Conservation (phyloP, 2,329 filamentous ascomycete species). For the Teratosphaeria zuluensis region DNA sequence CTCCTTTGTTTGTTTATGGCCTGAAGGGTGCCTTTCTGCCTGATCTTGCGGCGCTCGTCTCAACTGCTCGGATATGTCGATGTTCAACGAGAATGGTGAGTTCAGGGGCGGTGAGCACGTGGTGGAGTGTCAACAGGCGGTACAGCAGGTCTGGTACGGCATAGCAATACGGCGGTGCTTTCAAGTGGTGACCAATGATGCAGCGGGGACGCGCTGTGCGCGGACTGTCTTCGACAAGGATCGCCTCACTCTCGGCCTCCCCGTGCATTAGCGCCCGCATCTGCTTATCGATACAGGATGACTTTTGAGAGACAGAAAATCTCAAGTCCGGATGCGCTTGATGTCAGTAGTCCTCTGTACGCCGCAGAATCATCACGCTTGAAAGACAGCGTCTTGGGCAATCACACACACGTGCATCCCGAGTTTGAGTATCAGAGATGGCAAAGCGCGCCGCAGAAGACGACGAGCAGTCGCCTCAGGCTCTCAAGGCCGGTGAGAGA, state of each 20-base stretch:
- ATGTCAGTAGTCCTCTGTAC: neutral
- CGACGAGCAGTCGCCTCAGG: slow-evolving; percentile 36
- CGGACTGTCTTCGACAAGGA: neutral
- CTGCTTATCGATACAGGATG: neutral
- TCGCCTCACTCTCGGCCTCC: neutral
- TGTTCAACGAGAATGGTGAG: neutral
- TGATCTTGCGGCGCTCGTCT: neutral
- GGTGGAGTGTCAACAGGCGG: neutral
- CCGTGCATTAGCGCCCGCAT: neutral
- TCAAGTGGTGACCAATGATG: neutral
- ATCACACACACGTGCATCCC: slow-evolving; percentile 15
- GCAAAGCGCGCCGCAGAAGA: slow-evolving; percentile 51
- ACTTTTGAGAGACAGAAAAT: neutral
- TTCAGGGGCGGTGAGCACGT: neutral
- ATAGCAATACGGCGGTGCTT: neutral
- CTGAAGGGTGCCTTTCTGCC: neutral
- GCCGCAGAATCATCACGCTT: slow-evolving; percentile 13
- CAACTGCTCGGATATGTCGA: neutral
- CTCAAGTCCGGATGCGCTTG: neutral
- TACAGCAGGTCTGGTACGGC: neutral
- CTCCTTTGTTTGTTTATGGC: neutral
- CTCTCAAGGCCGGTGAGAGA: slow-evolving; percentile 53
- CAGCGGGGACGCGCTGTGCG: neutral
- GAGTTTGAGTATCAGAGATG: slow-evolving; percentile 35
- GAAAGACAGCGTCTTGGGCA: slow-evolving; percentile 18